These are phyloP conservation scores for Parsonsia alboflavescens DNA, from an alignment of 257 asterid genomes.

Conservation along the genomic window DNA sequence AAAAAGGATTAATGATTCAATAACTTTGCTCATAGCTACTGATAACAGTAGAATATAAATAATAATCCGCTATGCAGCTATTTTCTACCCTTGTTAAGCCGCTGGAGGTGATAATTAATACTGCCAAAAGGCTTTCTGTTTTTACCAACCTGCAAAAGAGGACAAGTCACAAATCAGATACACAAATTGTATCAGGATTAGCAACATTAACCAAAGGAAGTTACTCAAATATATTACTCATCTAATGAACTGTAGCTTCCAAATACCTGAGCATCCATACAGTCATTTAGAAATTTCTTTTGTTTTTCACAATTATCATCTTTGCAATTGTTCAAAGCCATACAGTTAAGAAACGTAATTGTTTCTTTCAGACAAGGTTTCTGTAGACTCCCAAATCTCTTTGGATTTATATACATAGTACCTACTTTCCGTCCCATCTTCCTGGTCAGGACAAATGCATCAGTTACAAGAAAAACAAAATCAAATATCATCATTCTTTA, in stretches of 20 bases:
- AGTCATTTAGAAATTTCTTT: slow-evolving; percentile 57
- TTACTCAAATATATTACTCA: too few species aligned
- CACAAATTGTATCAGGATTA: neutral
- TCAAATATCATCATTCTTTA: neutral
- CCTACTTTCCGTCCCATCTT: slow-evolving; percentile 87
- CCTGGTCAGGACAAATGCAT: slow-evolving; percentile 18
- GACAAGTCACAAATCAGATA: slow-evolving; percentile 7
- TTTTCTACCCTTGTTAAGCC: slow-evolving; percentile 73
- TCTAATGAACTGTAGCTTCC: neutral
- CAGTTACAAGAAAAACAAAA: neutral
- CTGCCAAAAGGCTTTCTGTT: slow-evolving; percentile 73
- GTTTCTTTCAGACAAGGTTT: slow-evolving; percentile 90
- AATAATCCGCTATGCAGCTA: slow-evolving; percentile 14
- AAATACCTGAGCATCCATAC: slow-evolving; percentile 88
- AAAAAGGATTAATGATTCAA: slow-evolving; percentile 6
- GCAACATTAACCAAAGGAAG: neutral
- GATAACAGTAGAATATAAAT: neutral
- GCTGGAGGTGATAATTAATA: slow-evolving; percentile 87
- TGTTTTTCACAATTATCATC: slow-evolving; percentile 67
- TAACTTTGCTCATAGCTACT: neutral
- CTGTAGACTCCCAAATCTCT: slow-evolving; percentile 68
- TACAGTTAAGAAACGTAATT: slow-evolving; percentile 67
- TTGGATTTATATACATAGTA: slow-evolving; percentile 59
- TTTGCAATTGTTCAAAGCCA: slow-evolving; percentile 66
- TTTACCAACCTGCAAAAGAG: slow-evolving; percentile 46